Percentiles rank a stretch among this genome's conserved stretches.
Conservation (phyloP, 2,329 filamentous ascomycete genomes). For the Phialophora verrucosa region DNA sequence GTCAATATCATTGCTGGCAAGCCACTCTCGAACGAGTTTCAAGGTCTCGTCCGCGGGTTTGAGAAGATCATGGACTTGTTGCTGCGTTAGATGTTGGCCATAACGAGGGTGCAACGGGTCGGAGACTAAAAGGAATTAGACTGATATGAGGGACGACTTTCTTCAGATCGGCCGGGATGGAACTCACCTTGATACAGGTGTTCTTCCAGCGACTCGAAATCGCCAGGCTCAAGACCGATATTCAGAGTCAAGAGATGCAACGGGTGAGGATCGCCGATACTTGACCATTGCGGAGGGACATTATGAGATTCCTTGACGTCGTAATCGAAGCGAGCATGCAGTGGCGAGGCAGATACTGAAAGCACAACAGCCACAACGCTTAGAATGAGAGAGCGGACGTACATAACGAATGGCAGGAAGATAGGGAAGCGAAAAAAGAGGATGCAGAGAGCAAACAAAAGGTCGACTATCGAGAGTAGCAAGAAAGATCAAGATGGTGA, state of each 20-base stretch:
- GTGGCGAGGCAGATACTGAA: slow-evolving; percentile 23
- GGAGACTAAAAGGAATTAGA: slow-evolving; percentile 49
- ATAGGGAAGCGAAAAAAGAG: background rate
- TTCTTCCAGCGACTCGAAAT: slow-evolving; percentile 61
- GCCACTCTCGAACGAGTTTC: slow-evolving; percentile 62
- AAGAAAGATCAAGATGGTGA: background rate
- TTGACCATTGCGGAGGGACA: slow-evolving; percentile 59
- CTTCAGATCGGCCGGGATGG: slow-evolving; percentile 10
- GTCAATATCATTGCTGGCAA: slow-evolving; percentile 59
- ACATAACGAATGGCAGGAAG: slow-evolving; percentile 28
- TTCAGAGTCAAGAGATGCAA: slow-evolving; percentile 59
- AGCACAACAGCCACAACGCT: slow-evolving; percentile 16
- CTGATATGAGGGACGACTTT: background rate
- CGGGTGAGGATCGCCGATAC: slow-evolving; percentile 54
- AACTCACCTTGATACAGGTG: slow-evolving; percentile 58
- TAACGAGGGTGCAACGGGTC: slow-evolving; percentile 61
- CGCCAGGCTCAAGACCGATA: slow-evolving; percentile 64
- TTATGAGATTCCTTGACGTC: slow-evolving; percentile 62
- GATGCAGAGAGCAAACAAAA: background rate
- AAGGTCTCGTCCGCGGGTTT: slow-evolving; percentile 59
- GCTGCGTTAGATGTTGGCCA: slow-evolving; percentile 59
- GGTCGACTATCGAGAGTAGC: background rate
- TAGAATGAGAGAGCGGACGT: slow-evolving; percentile 15
- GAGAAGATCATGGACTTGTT: slow-evolving; percentile 61
- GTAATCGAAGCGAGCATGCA: slow-evolving; percentile 52